Evolutionary conservation across 805 yeast species (phyloP), one percentile per base, ranked within the genome.

Genomic region (Spathaspora sp.): DNA sequence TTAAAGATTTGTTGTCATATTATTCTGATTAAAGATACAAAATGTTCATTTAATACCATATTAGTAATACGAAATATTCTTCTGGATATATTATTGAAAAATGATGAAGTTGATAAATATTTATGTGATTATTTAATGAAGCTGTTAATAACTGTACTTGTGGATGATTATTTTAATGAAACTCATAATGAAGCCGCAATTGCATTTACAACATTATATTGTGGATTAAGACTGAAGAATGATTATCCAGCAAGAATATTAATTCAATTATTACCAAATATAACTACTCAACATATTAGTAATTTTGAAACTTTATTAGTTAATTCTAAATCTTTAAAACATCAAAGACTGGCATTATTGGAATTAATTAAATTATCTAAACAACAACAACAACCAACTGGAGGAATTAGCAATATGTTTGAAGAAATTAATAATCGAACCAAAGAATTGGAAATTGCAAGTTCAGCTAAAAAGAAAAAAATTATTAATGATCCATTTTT

Each of bases 131-230:
- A 82, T 51, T 76, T 92, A 62, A 81, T 89, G 54, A 86, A 87
- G 57, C 76, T 94, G 0, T 75, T 93, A 50, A 62, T 89, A 16
- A 75, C 77, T 35, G 83, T 93, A 3, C 70, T 93, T 48, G 73
- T 80, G 47, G 94, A 89, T 60, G 86, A 83, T 51, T 85, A 88
- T 55, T 89, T 88, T 66, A 81, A 80, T 44, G 99, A 93, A 60
- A 87, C 94, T 0, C 96, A 92, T 57, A 81, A 86, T 16, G 99
- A 93, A 65, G 96, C 96, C 0, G 92, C 96, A n/a, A 85, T 88
- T 52, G 88, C 96, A 1, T 78, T 93, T 52, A 87, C 97, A 0
- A 82, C 87, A 2, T 71, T 93, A 46, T 92, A 90, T 65, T 80
- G 89, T 60, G 82, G 87, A 8, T 74, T 89, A 59, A 76, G 93